Conservation (phyloP, 2,329 filamentous ascomycete genomes). For the Curvularia lunata region DNA sequence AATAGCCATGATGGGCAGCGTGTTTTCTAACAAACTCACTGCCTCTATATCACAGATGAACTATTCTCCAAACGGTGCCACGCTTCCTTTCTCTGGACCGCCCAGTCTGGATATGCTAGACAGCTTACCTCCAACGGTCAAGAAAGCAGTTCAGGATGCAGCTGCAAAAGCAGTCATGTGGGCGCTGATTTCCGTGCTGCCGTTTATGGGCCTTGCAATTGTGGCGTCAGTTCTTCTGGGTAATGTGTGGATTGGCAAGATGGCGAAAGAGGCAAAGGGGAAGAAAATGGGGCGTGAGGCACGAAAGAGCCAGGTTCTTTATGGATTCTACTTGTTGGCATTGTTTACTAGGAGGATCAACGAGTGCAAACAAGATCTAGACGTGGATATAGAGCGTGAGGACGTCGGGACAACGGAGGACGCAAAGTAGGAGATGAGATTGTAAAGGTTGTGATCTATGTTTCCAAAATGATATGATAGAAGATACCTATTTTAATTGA, state of each 20-base stretch:
- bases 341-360: slow-evolving; percentile 18
- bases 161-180: slow-evolving; percentile 67
- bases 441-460: background rate
- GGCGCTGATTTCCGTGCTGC: slow-evolving; percentile 67
- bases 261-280: slow-evolving; percentile 19
- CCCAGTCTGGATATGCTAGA: slow-evolving; percentile 44
- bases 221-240: slow-evolving; percentile 56
- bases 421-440: background rate
- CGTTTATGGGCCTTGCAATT: slow-evolving; percentile 61
- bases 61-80: slow-evolving; percentile 26
- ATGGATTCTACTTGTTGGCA: slow-evolving; percentile 25
- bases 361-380: slow-evolving; percentile 24
- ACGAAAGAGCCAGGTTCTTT: slow-evolving; percentile 31
- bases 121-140: slow-evolving; percentile 48
- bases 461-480: background rate
- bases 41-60: slow-evolving; percentile 36
- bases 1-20: slow-evolving; percentile 70
- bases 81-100: slow-evolving; percentile 27
- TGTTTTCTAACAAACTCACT: slow-evolving; percentile 67
- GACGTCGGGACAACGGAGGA: slow-evolving; percentile 5
- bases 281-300: slow-evolving; percentile 10
- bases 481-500: background rate
- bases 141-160: slow-evolving; percentile 50
- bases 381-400: slow-evolving; percentile 19
- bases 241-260: slow-evolving; percentile 59